A percentile compares a stretch with the other conserved stretches of the same genome.
Evolutionary conservation across 2,329 filamentous ascomycete genomes (phyloP).

Genomic region (Domatiomyces catenatus): DNA sequence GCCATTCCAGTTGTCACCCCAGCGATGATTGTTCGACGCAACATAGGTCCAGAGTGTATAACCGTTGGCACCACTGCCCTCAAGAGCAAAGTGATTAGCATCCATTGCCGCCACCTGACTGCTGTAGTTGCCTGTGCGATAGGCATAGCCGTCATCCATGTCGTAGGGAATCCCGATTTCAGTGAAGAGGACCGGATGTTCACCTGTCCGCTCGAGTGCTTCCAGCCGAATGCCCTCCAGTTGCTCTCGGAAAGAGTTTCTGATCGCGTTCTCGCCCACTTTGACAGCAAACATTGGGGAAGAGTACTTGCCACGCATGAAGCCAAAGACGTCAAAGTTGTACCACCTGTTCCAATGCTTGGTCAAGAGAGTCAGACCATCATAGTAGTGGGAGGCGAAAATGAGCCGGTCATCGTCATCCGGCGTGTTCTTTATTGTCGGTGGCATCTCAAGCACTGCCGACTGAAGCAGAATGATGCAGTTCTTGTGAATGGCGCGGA

Average conservation of each 20-base stretch:
- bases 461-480: conserved; percentile 84
- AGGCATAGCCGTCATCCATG: conserved; percentile 93
- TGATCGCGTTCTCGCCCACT: conserved; percentile 80
- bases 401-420: conserved; percentile 85
- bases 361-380: conserved; percentile 88
- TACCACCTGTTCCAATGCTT: conserved; percentile 98
- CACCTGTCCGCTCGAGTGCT: conserved; percentile 73
- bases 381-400: conserved; percentile 91
- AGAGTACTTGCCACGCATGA: conserved; percentile 75
- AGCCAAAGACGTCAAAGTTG: conserved; percentile 91
- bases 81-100: conserved; percentile 85
- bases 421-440: conserved; percentile 65
- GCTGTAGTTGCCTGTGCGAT: conserved; percentile 87
- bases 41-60: conserved; percentile 85
- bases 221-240: conserved; percentile 69
- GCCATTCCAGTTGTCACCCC: conserved; percentile 93
- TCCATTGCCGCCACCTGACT: conserved; percentile 88
- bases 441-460: conserved; percentile 81
- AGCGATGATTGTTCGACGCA: conserved; percentile 67
- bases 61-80: conserved; percentile 68
- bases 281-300: conserved; percentile 85
- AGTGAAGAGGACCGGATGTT: conserved; percentile 76
- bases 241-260: conserved; percentile 84
- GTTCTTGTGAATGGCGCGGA: conserved; percentile 61
- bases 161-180: conserved; percentile 98